Base-by-base conservation (phyloP, 2,329 filamentous ascomycete genomes). In the Aspergillus carbonarius region DNA sequence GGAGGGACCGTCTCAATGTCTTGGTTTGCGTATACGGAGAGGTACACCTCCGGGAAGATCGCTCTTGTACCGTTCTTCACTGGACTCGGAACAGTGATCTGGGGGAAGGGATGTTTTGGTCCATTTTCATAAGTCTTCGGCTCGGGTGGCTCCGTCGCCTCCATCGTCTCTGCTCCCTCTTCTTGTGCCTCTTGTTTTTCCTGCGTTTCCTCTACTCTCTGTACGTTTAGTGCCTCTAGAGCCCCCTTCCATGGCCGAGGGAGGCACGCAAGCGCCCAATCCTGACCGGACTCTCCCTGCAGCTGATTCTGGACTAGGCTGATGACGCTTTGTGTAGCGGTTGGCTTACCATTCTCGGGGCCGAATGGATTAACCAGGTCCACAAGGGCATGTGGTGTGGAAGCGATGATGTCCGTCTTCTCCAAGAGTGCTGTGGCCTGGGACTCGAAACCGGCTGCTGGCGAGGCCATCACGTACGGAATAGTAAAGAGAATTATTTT, bases 401-500 rank as follows among this genome's bases (percentile, higher is more conserved):
- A 91, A 10, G 93, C 92, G 67, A 98, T 96, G 64, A 98, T 92
- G 57, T 95, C 93, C 1, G 95, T 98, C 81, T 96, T 96, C 64
- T 96, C 91, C 72, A 99, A 87, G 54, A 98, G 81, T 48, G 90
- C 87, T 1, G 84, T 82, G 2, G 92, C 92, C 70, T 90, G 90
- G 64, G 89, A 83, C 66, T 88, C 86, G 70, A 89, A 88, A 51
- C 87, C 85, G 3, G 83, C 81, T 3, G 90, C 88, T 0, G 88
- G 85, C 2, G 90, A 86, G 9, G 88, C 85, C 83, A 96, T 88
- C 55, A 92, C 82, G 74, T 98, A 99, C 0, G 95, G 93, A 59
- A 99, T 90, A 0, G 93, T 96, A 50, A 97, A 85, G 46, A 98
- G 85, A 64, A 99, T 97, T 67, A 97, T 93, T 78, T 97, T 98